Conservation (phyloP, 177 flowering plant genomes). For the Telopea speciosissima region DNA sequence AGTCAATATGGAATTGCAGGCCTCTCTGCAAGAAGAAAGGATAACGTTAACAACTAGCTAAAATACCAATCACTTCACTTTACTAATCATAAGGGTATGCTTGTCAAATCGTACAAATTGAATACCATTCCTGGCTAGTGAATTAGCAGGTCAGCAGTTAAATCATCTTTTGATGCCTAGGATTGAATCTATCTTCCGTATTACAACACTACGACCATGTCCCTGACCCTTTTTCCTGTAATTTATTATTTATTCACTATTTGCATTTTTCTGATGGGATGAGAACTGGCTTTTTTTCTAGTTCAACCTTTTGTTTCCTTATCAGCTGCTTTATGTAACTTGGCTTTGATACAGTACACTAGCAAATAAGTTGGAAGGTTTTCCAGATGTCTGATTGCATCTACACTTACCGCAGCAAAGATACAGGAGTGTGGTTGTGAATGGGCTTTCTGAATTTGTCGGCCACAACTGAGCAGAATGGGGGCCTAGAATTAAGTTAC, state of each 20-base stretch:
- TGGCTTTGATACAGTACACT: neutral
- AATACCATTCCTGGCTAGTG: neutral
- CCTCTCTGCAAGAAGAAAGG: conserved; percentile 61
- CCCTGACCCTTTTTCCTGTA: too few species aligned
- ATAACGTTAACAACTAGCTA: neutral
- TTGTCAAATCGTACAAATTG: neutral
- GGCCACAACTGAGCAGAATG: neutral
- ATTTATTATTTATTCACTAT: too few species aligned
- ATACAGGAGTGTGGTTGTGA: neutral
- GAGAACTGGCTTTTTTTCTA: neutral
- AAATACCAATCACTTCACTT: neutral
- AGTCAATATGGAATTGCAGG: conserved; percentile 85
- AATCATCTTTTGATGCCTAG: neutral
- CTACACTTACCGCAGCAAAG: neutral
- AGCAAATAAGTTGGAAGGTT: neutral
- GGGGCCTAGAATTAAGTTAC: neutral
- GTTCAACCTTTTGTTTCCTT: neutral
- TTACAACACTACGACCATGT: too few species aligned
- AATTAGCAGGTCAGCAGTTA: neutral
- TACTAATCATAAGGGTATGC: neutral
- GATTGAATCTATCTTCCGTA: too few species aligned
- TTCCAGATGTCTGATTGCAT: neutral
- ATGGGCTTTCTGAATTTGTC: neutral
- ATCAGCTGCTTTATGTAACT: neutral
- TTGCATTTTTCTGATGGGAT: too few species aligned